Percentiles rank a stretch among this genome's conserved stretches.
These are phyloP conservation scores for Dendrobium officinale DNA, from an alignment of 106 monocot species.

Conservation along the genomic window DNA sequence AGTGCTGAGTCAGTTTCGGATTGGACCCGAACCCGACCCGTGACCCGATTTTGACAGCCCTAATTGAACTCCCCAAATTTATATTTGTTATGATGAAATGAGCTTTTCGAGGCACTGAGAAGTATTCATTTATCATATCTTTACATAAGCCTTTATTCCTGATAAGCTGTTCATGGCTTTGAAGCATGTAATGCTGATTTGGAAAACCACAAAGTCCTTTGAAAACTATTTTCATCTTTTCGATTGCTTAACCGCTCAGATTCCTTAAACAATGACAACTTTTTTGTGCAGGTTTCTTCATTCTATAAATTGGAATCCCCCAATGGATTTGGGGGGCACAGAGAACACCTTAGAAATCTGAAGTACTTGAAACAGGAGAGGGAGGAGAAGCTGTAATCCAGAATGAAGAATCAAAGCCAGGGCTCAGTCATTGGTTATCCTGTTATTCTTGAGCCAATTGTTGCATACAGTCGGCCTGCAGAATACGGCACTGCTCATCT, in stretches of 20 bases:
- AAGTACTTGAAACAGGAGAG: not conserved
- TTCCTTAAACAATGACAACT: not conserved
- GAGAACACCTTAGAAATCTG: not conserved
- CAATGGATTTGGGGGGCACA: not conserved
- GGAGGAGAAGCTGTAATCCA: not conserved
- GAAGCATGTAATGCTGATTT: slow-evolving; percentile 13
- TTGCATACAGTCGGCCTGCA: not conserved
- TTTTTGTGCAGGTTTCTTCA: not conserved
- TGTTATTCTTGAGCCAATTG: not conserved
- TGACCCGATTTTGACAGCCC: not conserved
- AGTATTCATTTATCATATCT: not conserved
- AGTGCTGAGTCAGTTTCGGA: too few relatives aligned
- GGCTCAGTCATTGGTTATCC: slow-evolving; percentile 22
- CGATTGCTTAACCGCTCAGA: slow-evolving; percentile 8
- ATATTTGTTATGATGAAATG: not conserved
- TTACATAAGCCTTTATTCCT: not conserved
- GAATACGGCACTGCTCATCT: slow-evolving; percentile 8
- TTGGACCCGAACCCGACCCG: too few relatives aligned
- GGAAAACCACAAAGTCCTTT: slow-evolving; percentile 6
- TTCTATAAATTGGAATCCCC: slow-evolving; percentile 13
- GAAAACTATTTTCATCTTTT: not conserved
- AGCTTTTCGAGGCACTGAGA: not conserved
- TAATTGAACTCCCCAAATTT: not conserved
- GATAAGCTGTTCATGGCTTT: slow-evolving; percentile 24
- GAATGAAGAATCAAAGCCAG: slow-evolving; percentile 20